Evolutionary conservation across 495 filamentous ascomycete species (phyloP).

Genomic region (Staphylotrichum longicolle): DNA sequence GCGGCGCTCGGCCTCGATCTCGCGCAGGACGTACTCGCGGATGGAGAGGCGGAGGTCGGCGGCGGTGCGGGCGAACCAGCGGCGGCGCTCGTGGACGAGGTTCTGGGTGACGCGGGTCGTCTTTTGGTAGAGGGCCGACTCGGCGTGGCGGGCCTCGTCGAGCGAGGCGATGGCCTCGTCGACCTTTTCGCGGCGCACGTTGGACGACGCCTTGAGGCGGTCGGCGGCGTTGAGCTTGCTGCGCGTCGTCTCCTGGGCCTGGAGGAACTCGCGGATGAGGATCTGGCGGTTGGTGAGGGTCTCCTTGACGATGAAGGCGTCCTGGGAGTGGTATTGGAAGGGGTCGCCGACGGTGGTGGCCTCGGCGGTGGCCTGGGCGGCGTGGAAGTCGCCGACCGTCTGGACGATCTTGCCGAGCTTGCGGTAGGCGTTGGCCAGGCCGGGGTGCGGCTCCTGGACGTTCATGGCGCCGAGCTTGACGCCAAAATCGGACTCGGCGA

Average conservation of each 20-base stretch:
- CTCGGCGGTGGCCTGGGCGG: slow-evolving; percentile 95
- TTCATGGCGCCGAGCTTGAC: slow-evolving; percentile 81
- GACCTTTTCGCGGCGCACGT: slow-evolving; percentile 86
- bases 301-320: slow-evolving; percentile 98
- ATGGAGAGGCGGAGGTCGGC: slow-evolving; percentile 75
- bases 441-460: slow-evolving; percentile 83
- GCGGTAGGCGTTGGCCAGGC: slow-evolving; percentile 83
- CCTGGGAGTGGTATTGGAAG: slow-evolving; percentile 89
- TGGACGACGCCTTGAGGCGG: slow-evolving; percentile 77
- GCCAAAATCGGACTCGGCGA: slow-evolving; percentile 91
- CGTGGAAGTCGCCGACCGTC: slow-evolving; percentile 88
- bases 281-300: slow-evolving; percentile 98
- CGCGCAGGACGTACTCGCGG: slow-evolving; percentile 86
- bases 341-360: slow-evolving; percentile 93
- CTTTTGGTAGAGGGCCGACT: slow-evolving; percentile 75
- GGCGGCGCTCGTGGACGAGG: slow-evolving; percentile 80
- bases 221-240: slow-evolving; percentile 81
- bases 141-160: slow-evolving; percentile 78
- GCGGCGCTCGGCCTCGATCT: slow-evolving; percentile 93
- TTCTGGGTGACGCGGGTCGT: slow-evolving; percentile 85
- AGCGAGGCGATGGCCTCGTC: slow-evolving; percentile 90
- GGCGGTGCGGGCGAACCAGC: slow-evolving; percentile 86
- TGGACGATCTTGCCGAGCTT: slow-evolving; percentile 94
- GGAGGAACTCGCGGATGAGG: slow-evolving; percentile 87
- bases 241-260: slow-evolving; percentile 77